Conservation (phyloP, 2,329 filamentous ascomycete genomes). For the Herpotrichia juniperi region DNA sequence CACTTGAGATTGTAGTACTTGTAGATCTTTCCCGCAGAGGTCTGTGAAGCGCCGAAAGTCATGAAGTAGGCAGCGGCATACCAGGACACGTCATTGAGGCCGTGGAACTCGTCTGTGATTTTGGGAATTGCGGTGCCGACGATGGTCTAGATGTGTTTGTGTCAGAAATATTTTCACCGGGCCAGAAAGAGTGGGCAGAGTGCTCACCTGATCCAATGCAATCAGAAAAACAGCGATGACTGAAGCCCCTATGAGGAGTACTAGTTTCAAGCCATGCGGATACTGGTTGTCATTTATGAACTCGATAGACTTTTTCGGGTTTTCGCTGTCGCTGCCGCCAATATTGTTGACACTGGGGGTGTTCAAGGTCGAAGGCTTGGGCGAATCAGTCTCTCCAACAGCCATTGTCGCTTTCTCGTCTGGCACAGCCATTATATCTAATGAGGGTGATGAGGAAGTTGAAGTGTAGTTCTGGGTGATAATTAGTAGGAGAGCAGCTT, state of each 20-base stretch:
- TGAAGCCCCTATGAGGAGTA: constrained; percentile 25
- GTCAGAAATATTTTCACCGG: neutral
- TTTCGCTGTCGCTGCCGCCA: neutral
- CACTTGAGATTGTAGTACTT: constrained; percentile 14
- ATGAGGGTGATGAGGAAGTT: neutral
- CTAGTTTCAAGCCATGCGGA: constrained; percentile 19
- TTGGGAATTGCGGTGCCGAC: constrained; percentile 35
- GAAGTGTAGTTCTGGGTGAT: neutral
- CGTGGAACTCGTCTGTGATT: constrained; percentile 33
- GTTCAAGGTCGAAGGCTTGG: neutral
- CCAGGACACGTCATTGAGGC: constrained; percentile 27
- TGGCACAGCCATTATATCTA: neutral
- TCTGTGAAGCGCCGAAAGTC: constrained; percentile 52
- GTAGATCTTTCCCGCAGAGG: constrained; percentile 42
- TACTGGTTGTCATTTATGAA: constrained; percentile 11
- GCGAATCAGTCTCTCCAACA: neutral
- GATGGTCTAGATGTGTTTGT: constrained; percentile 28
- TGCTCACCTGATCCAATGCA: constrained; percentile 13
- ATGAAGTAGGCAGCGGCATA: constrained; percentile 50
- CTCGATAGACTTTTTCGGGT: too few species aligned
- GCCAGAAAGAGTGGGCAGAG: constrained; percentile 8
- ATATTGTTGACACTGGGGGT: neutral
- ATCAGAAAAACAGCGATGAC: constrained; percentile 21
- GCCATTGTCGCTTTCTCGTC: neutral
- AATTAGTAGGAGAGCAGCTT: neutral